phyloP scores from a whole-genome alignment of 1,284 basidiomycete species.

The Heimioporus punctisporus region DNA sequence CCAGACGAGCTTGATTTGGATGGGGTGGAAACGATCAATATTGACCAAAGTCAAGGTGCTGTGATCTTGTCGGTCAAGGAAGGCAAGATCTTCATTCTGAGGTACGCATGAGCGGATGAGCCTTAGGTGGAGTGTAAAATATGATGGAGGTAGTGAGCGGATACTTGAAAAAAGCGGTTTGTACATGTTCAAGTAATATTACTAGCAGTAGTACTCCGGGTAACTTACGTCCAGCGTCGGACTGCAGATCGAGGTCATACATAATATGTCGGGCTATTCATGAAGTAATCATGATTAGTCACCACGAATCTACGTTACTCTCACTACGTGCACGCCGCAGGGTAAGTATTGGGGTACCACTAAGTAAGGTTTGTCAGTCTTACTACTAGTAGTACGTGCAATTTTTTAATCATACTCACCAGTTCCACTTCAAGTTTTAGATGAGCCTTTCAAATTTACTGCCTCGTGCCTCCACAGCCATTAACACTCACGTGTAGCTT shows the following conservation, averaged over 20 bases:
- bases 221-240: background rate
- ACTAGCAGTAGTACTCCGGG: background rate
- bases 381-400: too few species aligned
- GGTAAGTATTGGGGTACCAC: too few species aligned
- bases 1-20: conserved; percentile 66
- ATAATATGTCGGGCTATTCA: too few species aligned
- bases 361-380: too few species aligned
- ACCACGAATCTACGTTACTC: too few species aligned
- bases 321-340: too few species aligned
- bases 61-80: conserved; percentile 66
- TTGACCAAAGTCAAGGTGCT: conserved; percentile 76
- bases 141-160: conserved; percentile 1
- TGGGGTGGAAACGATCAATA: conserved; percentile 71
- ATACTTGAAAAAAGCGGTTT: too few species aligned
- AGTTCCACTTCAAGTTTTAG: too few species aligned
- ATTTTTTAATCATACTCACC: too few species aligned
- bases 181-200: conserved; percentile 5
- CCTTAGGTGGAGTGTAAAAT: background rate
- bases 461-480: background rate
- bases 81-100: conserved; percentile 73
- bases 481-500: conserved; percentile 14
- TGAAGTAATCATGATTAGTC: too few species aligned
- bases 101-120: conserved; percentile 51
- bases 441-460: background rate
- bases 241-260: background rate